These are phyloP conservation scores for Fusarium subglutinans DNA, from an alignment of 2,329 filamentous ascomycete species.

Conservation along the genomic window DNA sequence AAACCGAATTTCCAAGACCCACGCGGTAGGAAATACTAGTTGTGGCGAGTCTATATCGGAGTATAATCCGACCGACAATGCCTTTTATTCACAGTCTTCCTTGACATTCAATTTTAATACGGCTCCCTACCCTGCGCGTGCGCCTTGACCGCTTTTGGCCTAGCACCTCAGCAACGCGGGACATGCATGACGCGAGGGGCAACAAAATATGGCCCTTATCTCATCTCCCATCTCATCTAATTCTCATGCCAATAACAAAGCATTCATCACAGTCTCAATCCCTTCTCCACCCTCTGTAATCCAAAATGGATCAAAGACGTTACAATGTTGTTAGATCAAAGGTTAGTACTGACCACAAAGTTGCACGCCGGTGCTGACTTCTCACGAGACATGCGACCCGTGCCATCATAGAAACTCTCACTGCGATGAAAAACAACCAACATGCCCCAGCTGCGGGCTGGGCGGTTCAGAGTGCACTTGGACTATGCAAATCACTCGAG, in stretches of 20 bases:
- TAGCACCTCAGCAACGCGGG: background rate
- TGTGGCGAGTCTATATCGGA: no score
- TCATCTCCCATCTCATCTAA: background rate
- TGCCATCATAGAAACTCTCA: slow-evolving; percentile 8
- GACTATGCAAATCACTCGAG: rapidly evolving
- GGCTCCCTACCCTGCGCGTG: background rate
- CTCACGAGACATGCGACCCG: background rate
- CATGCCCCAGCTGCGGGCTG: background rate
- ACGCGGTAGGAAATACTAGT: no score
- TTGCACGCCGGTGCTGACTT: background rate
- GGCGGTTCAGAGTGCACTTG: background rate
- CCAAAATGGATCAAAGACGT: background rate
- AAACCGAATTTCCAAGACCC: no score
- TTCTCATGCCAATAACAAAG: background rate
- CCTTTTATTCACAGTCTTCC: no score
- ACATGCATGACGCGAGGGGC: background rate
- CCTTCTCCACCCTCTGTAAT: background rate
- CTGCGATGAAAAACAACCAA: slow-evolving; percentile 11
- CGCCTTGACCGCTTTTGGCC: background rate
- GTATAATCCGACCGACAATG: no score
- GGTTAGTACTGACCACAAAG: background rate
- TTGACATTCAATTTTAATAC: no score
- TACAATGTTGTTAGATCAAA: rapidly evolving
- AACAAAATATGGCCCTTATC: background rate
- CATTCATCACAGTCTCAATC: background rate